A percentile compares a stretch with the other conserved stretches of the same genome.
Conservation (phyloP, 2,329 filamentous ascomycete genomes). For the Stemphylium vesicarium region DNA sequence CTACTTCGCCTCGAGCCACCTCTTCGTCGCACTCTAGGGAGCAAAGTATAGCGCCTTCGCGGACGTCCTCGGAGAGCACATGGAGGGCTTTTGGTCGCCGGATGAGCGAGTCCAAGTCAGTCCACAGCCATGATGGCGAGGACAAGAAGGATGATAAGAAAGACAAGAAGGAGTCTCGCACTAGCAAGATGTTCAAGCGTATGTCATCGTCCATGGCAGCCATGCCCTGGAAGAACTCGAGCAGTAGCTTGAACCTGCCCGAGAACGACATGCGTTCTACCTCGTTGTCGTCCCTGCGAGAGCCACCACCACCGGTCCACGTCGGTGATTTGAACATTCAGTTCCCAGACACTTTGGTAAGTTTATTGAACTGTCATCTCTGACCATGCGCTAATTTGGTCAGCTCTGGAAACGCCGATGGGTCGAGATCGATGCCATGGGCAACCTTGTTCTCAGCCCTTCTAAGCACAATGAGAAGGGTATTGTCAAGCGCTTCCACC, state of each 20-base stretch:
- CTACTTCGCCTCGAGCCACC: constrained; percentile 38
- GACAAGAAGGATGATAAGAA: constrained; percentile 52
- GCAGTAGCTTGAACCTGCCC: constrained; percentile 46
- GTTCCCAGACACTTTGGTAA: constrained; percentile 85
- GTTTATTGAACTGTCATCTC: constrained; percentile 17
- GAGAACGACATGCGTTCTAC: constrained; percentile 46
- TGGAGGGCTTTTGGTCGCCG: constrained; percentile 48
- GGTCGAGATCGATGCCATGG: constrained; percentile 82
- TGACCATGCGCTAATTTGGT: constrained; percentile 8
- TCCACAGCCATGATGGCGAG: constrained; percentile 44
- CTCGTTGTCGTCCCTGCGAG: constrained; percentile 41
- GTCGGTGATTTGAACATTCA: constrained; percentile 95
- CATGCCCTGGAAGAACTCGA: constrained; percentile 58
- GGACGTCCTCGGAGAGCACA: constrained; percentile 50
- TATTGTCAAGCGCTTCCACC: constrained; percentile 80
- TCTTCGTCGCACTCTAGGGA: constrained; percentile 44
- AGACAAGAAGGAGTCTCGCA: constrained; percentile 63
- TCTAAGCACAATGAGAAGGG: constrained; percentile 67
- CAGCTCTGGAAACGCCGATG: constrained; percentile 91
- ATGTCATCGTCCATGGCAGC: constrained; percentile 67
- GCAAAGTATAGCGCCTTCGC: constrained; percentile 35
- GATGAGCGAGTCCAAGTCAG: constrained; percentile 45
- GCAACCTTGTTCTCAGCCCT: constrained; percentile 80
- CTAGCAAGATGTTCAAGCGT: constrained; percentile 68
- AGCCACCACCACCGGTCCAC: constrained; percentile 65